Evolutionary conservation across 805 yeast genomes (phyloP), one percentile per base, ranked within the genome.

Genomic region (Hyphopichia homilentoma): DNA sequence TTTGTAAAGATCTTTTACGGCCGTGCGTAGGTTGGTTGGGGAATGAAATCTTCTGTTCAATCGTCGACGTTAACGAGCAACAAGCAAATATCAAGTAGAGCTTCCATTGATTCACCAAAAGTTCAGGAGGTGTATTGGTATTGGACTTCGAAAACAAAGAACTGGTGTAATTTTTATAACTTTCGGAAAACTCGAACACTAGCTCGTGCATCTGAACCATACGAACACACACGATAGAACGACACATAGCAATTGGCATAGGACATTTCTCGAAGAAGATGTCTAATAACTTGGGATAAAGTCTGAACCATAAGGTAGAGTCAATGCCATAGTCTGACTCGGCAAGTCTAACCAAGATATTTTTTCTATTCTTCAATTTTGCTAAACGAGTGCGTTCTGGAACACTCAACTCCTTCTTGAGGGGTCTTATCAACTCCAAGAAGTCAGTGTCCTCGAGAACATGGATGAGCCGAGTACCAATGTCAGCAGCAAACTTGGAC

Each of bases 291-390:
- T 73, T 74, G 2, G 97, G 97, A 47, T 84, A 88, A 1, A 82
- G 73, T 39, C 95, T 74, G 47, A 90, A 82, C 98, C 98, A 93
- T n/a, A 93, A 63, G 0, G 97, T 95, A 1, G 95, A 80, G 59
- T 93, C 98, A 7, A 93, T 89, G 2, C 97, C 97, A 49, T 89
- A 84, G 37, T 84, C 95, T 2, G 95, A 84, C 43, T 86, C 96
- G 0, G 96, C 96, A 5, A 93, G 62, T 30, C 79, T 73, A 0
- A 84, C 65, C n/a, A 94, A 58, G 2, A 86, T 70, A 16, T 83
- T 84, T 39, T 75, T 79, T 43, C 80, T 74, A 36, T 73, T 73
- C 40, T 67, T 75, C 21, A 93, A 58, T 45, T 83, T 83, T 1
- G 78, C 49, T 11, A 89, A 60, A 23, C 97, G 63, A 13, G 78